Percentiles rank a stretch among this genome's conserved stretches.
Evolutionary conservation across 495 filamentous ascomycete species (phyloP).

Genomic region (Talaromyces adpressus): DNA sequence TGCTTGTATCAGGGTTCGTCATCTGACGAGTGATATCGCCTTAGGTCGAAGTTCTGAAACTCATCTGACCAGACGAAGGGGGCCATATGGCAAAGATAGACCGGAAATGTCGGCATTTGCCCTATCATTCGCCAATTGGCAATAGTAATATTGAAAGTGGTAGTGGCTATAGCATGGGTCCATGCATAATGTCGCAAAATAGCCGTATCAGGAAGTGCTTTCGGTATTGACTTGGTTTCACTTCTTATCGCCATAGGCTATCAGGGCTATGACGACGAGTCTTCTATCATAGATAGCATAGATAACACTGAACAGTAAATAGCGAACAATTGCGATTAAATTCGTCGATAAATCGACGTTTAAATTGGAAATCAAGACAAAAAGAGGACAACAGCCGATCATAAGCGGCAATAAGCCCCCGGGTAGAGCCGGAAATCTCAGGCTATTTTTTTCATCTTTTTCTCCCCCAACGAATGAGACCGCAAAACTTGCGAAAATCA

Average conservation of each 20-base stretch:
- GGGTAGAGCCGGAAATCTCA: neutral
- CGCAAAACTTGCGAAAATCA: neutral
- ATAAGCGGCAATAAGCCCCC: neutral
- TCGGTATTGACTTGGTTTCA: neutral
- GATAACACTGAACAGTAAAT: neutral
- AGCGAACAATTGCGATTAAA: neutral
- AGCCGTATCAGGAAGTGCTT: neutral
- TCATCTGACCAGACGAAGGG: neutral
- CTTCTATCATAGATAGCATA: neutral
- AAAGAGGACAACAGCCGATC: neutral
- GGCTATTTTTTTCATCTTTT: conserved; percentile 11
- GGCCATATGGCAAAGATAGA: neutral
- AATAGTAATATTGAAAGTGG: neutral
- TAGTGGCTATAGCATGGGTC: neutral
- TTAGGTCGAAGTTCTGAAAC: neutral
- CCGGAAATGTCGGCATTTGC: neutral
- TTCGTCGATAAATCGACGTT: neutral
- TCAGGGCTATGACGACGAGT: neutral
- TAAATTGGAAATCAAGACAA: neutral
- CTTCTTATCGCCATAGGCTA: neutral
- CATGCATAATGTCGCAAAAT: neutral
- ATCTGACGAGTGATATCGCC: neutral
- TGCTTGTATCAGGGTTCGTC: neutral
- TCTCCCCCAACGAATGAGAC: conserved; percentile 6
- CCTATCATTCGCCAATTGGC: neutral